Evolutionary conservation across 495 filamentous ascomycete species (phyloP), one percentile per base, ranked within the genome.

Genomic region (Gamarada debralockiae): DNA sequence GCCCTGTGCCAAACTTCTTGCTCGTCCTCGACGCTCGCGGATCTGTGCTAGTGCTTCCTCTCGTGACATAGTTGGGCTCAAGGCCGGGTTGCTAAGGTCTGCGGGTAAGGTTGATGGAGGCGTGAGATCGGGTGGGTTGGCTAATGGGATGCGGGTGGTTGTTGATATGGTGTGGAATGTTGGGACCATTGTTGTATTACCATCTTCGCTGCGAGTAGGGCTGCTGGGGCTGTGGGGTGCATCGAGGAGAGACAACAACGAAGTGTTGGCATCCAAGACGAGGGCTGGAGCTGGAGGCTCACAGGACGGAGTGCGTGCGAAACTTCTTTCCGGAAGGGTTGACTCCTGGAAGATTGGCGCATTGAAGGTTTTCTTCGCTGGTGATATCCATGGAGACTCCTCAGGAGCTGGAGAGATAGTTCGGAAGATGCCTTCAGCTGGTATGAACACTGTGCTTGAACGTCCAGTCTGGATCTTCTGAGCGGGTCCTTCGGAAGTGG

Each of bases 41-140:
- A 82, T 81, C 68, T 75, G 69, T 17, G 72, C 76, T 3, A 82
- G 67, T n/a, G 76, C 76, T 63, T 82, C 65, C 63, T 82, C 79
- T 45, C 78, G 67, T 25, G 75, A 73, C 75, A 81, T 77, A 33
- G 76, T 80, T 7, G 76, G 77, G 39, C 70, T 73, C 33, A 79
- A 52, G 8, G 71, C 71, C 14, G 55, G 51, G 14, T 53, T 38
- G 23, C 17, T 21, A 3, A 48, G 15, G 8, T 31, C 48, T 17
- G 52, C 25, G 38, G 60, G 56, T 25, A 58, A 27, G 20, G 29
- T 49, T 12, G 23, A 17, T n/a, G n/a, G n/a, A 14, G 59, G 53
- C 13, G 57, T 53, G 49, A 58, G 17, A 27, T 56, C 55, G 15
- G 50, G 36, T 29, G 57, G 38, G 21, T 71, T 66, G 22, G 68